These are phyloP conservation scores for Neurospora sp. DNA, from an alignment of 495 filamentous ascomycete species.

Conservation along the genomic window DNA sequence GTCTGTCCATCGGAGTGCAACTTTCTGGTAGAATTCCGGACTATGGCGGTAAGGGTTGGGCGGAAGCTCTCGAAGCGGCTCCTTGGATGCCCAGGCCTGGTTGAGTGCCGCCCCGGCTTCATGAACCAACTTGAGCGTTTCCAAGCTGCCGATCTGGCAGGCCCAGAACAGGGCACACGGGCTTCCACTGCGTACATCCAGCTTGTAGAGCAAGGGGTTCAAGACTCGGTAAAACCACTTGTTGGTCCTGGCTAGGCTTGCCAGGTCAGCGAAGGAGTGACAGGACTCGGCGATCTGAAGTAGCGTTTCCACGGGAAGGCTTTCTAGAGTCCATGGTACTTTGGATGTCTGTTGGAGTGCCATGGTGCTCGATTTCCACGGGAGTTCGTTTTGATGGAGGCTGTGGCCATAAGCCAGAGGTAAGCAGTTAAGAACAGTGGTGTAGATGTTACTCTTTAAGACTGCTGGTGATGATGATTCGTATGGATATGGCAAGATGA, in stretches of 20 bases:
- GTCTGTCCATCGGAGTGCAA: background rate
- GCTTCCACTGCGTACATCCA: background rate
- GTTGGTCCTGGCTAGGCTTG: background rate
- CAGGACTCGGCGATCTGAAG: conserved; percentile 5
- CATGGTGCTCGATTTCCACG: background rate
- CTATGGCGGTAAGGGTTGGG: background rate
- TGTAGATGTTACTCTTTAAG: background rate
- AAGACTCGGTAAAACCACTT: background rate
- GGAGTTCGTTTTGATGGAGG: background rate
- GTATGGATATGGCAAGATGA: background rate
- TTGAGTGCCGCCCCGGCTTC: conserved; percentile 3
- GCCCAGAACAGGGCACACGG: conserved; percentile 2
- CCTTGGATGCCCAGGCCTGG: background rate
- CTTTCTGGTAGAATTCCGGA: background rate
- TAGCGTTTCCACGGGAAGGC: conserved; percentile 2
- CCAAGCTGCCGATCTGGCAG: background rate
- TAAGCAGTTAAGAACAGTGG: background rate
- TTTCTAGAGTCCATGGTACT: background rate
- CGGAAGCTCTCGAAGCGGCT: background rate
- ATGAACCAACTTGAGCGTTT: background rate
- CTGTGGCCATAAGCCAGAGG: background rate
- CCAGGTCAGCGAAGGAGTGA: background rate
- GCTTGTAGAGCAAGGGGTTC: conserved; percentile 5
- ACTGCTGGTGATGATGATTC: background rate
- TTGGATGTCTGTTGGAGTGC: background rate